Base-by-base conservation (phyloP, 139 green algal genomes). In the Axilococcus clingmanii region DNA sequence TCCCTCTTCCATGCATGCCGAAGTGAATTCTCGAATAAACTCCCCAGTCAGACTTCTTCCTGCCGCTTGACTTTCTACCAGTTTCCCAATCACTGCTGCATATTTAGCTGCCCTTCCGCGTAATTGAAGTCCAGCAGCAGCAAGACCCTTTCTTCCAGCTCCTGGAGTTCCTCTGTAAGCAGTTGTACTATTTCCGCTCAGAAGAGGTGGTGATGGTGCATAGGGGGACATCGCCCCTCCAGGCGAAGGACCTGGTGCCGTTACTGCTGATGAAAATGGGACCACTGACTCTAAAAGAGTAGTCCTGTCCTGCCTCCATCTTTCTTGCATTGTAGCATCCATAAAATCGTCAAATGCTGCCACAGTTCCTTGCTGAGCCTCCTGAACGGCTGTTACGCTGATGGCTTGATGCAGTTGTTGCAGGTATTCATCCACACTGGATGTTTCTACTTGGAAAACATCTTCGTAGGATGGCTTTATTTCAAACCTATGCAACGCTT, bases 391-490 rank as follows among this genome's bases (percentile, higher is more conserved):
- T 6, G 57, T 38, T 27, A 47, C 55, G n/a, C 43, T 52, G 36
- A 71, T 57, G 23, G 45, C 40, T 55, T 87, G 63, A 54, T 89
- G 78, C n/a, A 91, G 67, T 52, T 91, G 79, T 66, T 83, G 66
- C 50, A 92, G 57, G 42, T 92, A 92, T 16, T 87, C 81, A n/a
- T 88, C 79, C 22, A 91, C 77, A 36, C 55, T 80, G 43, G 44
- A 65, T 0, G 70, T 78, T 54, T 89, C 74, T 37, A 65, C 77
- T 40, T 79, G 70, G 43, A 88, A 86, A 16, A 91, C 79, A 44
- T 92, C 83, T 63, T 86, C 83, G 27, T 86, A 72, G 8, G 75
- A 83, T 28, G 83, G 75, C 45, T 72, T 66, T 46, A 88, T 74
- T 48, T 91, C 79, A 33, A 92, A 71, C 2, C 64, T 65, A 23